Base-by-base conservation (phyloP, 129 eudicot genomes). In the Arctium minus region DNA sequence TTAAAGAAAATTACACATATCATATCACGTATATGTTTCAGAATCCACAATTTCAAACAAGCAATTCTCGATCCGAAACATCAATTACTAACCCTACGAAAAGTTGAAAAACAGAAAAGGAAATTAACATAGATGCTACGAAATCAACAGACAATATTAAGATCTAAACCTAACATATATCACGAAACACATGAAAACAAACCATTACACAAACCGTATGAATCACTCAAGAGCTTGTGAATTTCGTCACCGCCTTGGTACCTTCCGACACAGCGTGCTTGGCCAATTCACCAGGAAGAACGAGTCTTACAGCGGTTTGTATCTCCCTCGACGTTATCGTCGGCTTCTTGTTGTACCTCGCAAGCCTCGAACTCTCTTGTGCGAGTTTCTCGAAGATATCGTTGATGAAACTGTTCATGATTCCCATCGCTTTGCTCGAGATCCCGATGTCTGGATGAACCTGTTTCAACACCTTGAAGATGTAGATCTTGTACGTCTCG, bases 401-500 rank as follows among this genome's bases (percentile, higher is more conserved):
- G 71, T 86, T 86, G 37, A 86, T 86, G 78, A 86, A 86, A 65
- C 86, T 82, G 89, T 86, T 86, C 89, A 86, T 86, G 72, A 86
- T 86, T 22, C 89, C 89, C 89, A 86, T 86, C 5, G 89, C 89
- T 9, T 86, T 86, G 86, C 89, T 86, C 12, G 89, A 86, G 77
- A 86, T 86, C 8, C 89, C 89, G 69, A 86, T 86, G 6, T 84
- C 87, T 1, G 87, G 87, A 15, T 84, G 87, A 44, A 84, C 87
- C 84, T 84, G 87, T 48, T 84, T 84, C 80, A 84, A 65, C 35
- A 88, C 91, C 91, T 88, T 88, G 75, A 86, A 88, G 83, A 89
- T 89, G 81, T 89, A 89, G 85, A 89, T 86, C 92, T 89, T 89
- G 92, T 89, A 89, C 0, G 92, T 89, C 72, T 88, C 87, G 0